These are phyloP conservation scores for Melaleuca quinquenervia DNA, from an alignment of 345 rosid genomes.

Conservation along the genomic window DNA sequence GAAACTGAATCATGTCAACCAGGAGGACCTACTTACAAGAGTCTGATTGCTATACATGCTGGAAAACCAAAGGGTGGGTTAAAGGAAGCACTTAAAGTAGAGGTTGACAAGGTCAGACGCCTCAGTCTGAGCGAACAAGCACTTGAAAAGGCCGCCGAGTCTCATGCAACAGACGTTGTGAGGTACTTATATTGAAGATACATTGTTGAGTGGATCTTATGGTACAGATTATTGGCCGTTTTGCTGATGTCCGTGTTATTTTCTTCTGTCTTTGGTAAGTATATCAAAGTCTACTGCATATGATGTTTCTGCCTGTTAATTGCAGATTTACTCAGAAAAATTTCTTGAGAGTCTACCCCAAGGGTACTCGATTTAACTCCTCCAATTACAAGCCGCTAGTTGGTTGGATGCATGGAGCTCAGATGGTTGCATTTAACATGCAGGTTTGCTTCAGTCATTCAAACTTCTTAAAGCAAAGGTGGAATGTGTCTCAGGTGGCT, in stretches of 20 bases:
- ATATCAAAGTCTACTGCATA: background rate
- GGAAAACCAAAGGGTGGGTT: slow-evolving; percentile 54
- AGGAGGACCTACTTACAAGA: slow-evolving; percentile 30
- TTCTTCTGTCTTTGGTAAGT: background rate
- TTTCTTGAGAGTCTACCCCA: slow-evolving; percentile 72
- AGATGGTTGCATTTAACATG: slow-evolving; percentile 99
- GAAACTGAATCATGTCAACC: slow-evolving; percentile 13
- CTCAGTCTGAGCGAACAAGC: slow-evolving; percentile 64
- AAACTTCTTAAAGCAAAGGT: background rate
- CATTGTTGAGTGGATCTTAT: background rate
- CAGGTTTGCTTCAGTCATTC: slow-evolving; percentile 35
- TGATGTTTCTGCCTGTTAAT: background rate
- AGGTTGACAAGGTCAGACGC: slow-evolving; percentile 37
- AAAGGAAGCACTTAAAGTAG: slow-evolving; percentile 24
- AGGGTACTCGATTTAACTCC: slow-evolving; percentile 58
- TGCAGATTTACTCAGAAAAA: slow-evolving; percentile 70
- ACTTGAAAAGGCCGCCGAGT: slow-evolving; percentile 40
- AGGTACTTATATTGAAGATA: slow-evolving; percentile 12
- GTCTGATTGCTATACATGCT: slow-evolving; percentile 66
- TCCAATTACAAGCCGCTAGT: slow-evolving; percentile 75
- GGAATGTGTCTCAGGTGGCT: background rate
- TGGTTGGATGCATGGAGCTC: slow-evolving; percentile 97
- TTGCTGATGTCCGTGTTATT: background rate
- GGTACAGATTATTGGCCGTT: background rate
- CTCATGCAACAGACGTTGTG: slow-evolving; percentile 33